phyloP scores from a whole-genome alignment of 2,329 filamentous ascomycete species.

The Xylaria hypoxylon region DNA sequence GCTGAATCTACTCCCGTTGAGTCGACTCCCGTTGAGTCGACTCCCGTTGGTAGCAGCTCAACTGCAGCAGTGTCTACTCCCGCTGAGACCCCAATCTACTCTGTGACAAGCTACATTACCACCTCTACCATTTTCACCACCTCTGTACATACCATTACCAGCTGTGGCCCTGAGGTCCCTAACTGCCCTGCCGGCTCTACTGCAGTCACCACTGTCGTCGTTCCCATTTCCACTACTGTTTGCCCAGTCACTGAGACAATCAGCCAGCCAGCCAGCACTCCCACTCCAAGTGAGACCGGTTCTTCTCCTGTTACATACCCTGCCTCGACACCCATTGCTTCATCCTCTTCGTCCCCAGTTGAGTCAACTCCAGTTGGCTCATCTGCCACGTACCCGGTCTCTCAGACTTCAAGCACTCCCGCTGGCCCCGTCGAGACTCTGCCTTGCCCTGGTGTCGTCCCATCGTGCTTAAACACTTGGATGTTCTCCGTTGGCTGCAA shows the following conservation, averaged over 20 bases:
- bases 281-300: slow-evolving; percentile 8
- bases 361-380: slow-evolving; percentile 40
- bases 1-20: slow-evolving; percentile 37
- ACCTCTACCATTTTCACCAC: slow-evolving; percentile 66
- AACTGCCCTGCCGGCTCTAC: slow-evolving; percentile 61
- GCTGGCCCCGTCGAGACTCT: slow-evolving; percentile 58
- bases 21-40: slow-evolving; percentile 33
- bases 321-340: slow-evolving; percentile 45
- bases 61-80: slow-evolving; percentile 43
- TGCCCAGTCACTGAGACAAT: slow-evolving; percentile 70
- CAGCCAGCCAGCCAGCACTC: slow-evolving; percentile 35
- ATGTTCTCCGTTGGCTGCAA: slow-evolving; percentile 78
- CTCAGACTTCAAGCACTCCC: slow-evolving; percentile 45
- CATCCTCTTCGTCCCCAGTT: slow-evolving; percentile 32
- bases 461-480: slow-evolving; percentile 94
- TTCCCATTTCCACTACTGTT: slow-evolving; percentile 69
- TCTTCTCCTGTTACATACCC: slow-evolving; percentile 38
- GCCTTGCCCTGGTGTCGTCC: slow-evolving; percentile 77
- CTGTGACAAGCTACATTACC: slow-evolving; percentile 56
- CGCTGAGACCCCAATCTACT: slow-evolving; percentile 36
- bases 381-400: slow-evolving; percentile 51
- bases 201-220: slow-evolving; percentile 63
- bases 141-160: slow-evolving; percentile 61
- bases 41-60: slow-evolving; percentile 37
- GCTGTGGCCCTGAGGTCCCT: slow-evolving; percentile 63